A percentile compares a stretch with the other conserved stretches of the same genome.
Conservation (phyloP, 2,329 filamentous ascomycete species). For the Hypoxylon sp. region DNA sequence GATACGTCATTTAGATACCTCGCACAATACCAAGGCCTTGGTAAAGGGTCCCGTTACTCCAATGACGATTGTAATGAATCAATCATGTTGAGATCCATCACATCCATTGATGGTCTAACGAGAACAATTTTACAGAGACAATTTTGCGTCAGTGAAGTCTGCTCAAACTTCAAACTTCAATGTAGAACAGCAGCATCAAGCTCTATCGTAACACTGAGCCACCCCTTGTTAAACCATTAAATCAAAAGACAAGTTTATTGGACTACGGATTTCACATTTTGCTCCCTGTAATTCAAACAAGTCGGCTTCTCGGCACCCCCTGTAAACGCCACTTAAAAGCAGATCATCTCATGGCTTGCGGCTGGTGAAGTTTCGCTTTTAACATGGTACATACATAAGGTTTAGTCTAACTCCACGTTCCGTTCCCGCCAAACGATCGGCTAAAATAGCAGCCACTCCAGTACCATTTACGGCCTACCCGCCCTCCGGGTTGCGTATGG, state of each 20-base stretch:
- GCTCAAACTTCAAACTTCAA: neutral
- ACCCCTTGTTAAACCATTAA: slow-evolving; percentile 3
- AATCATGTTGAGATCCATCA: neutral
- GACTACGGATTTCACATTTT: slow-evolving; percentile 17
- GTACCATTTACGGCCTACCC: slow-evolving; percentile 28
- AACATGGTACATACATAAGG: slow-evolving; percentile 6
- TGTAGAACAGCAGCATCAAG: slow-evolving; percentile 5
- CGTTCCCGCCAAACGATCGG: slow-evolving; percentile 41
- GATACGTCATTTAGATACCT: slow-evolving; percentile 18
- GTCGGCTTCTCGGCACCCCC: slow-evolving; percentile 37
- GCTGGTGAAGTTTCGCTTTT: slow-evolving; percentile 23
- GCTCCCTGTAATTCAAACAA: slow-evolving; percentile 29
- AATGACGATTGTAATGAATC: neutral
- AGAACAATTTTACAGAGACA: neutral
- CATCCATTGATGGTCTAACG: neutral
- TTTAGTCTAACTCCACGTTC: slow-evolving; percentile 35
- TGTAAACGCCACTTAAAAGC: slow-evolving; percentile 30
- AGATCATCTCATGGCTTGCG: slow-evolving; percentile 26
- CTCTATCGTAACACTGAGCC: neutral
- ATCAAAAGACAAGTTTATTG: slow-evolving; percentile 13
- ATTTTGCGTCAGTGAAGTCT: neutral
- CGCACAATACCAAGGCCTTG: neutral
- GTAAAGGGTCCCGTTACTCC: neutral
- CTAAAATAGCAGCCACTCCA: slow-evolving; percentile 39
- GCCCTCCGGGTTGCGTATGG: slow-evolving; percentile 34